These are phyloP conservation scores for Nigrospora sphaerica DNA, from an alignment of 2,329 filamentous ascomycete genomes.

Conservation along the genomic window DNA sequence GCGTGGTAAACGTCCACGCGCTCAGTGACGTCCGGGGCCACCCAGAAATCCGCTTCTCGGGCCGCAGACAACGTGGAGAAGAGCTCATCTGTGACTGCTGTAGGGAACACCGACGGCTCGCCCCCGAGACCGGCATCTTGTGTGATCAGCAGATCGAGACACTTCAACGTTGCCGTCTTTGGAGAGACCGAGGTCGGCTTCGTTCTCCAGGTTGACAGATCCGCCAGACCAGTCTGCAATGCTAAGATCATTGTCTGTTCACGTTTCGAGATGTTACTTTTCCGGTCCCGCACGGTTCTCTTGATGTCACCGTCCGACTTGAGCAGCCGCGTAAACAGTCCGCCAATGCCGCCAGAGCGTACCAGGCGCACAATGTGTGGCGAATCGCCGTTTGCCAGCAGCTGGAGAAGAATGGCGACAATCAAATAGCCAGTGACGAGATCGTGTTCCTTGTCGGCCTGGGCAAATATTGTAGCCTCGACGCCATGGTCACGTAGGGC, in stretches of 20 bases:
- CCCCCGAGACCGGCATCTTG: slow-evolving; percentile 41
- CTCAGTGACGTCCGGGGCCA: slow-evolving; percentile 23
- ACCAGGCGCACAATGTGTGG: slow-evolving; percentile 53
- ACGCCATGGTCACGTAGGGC: slow-evolving; percentile 71
- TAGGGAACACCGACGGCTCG: slow-evolving; percentile 40
- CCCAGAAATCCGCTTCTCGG: slow-evolving; percentile 25
- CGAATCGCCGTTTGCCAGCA: slow-evolving; percentile 55
- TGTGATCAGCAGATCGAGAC: slow-evolving; percentile 50
- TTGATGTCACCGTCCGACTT: slow-evolving; percentile 45
- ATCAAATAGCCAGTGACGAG: slow-evolving; percentile 56
- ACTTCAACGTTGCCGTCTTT: slow-evolving; percentile 55
- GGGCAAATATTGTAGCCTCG: slow-evolving; percentile 60
- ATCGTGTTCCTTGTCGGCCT: slow-evolving; percentile 53
- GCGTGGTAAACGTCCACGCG: slow-evolving; percentile 29
- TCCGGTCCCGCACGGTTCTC: slow-evolving; percentile 56
- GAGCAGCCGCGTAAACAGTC: slow-evolving; percentile 51
- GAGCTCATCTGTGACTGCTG: slow-evolving; percentile 38
- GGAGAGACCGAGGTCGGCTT: slow-evolving; percentile 49
- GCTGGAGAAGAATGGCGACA: slow-evolving; percentile 53
- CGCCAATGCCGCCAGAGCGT: slow-evolving; percentile 43
- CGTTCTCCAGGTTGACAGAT: slow-evolving; percentile 54
- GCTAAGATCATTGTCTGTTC: slow-evolving; percentile 48
- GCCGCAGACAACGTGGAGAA: slow-evolving; percentile 35
- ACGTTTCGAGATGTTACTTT: slow-evolving; percentile 61
- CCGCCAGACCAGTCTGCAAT: slow-evolving; percentile 45